These are phyloP conservation scores for Termitomyces bulborhizus DNA, from an alignment of 768 basidiomycete species.

Conservation along the genomic window DNA sequence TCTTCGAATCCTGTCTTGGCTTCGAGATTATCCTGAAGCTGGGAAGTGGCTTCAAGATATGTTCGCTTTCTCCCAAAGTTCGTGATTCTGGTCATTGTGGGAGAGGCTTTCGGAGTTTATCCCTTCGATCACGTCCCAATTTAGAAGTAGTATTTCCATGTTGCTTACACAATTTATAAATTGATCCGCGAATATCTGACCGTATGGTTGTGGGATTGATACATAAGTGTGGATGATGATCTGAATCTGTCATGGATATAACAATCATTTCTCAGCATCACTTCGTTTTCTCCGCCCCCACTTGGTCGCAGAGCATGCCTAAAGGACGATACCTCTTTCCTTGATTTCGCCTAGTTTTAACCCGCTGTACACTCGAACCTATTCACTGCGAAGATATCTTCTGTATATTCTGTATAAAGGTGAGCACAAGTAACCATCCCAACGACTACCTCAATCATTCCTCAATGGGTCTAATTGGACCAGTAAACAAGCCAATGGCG, in stretches of 20 bases:
- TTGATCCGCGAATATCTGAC: neutral
- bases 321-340: neutral
- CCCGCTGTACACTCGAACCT: neutral
- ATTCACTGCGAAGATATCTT: neutral
- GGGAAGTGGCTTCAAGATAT: slow-evolving; percentile 52
- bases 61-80: slow-evolving; percentile 71
- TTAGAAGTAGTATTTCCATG: neutral
- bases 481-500: slow-evolving; percentile 12
- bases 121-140: too few species aligned
- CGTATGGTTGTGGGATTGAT: too few species aligned
- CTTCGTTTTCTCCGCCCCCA: neutral
- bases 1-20: slow-evolving; percentile 3
- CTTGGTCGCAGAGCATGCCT: neutral
- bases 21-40: slow-evolving; percentile 14
- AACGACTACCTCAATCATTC: neutral
- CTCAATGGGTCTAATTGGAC: neutral
- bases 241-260: slow-evolving; percentile 3
- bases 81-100: slow-evolving; percentile 65
- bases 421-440: neutral
- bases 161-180: slow-evolving; percentile 3
- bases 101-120: neutral
- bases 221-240: neutral
- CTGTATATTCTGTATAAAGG: neutral
- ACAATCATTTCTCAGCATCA: slow-evolving; percentile 4
- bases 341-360: neutral